These are phyloP conservation scores for Fusarium sp. DNA, from an alignment of 2,329 filamentous ascomycete genomes.

Conservation along the genomic window DNA sequence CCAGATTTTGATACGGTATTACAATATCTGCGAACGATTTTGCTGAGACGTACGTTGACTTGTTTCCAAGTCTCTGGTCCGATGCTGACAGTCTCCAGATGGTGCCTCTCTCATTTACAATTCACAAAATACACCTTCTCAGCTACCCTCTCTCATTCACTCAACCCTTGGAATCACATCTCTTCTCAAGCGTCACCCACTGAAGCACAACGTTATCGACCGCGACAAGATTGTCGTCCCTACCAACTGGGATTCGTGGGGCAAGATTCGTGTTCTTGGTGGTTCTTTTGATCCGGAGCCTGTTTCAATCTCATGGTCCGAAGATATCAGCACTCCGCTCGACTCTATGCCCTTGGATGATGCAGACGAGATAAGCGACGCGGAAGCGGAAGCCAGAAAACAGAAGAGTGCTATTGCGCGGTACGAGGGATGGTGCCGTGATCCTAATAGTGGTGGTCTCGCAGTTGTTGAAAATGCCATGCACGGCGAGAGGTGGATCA, in stretches of 20 bases:
- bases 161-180: constrained; percentile 89
- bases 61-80: neutral
- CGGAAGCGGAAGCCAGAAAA: constrained; percentile 35
- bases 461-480: constrained; percentile 56
- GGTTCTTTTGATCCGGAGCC: constrained; percentile 94
- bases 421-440: constrained; percentile 83
- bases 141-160: constrained; percentile 83
- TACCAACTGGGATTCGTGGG: constrained; percentile 98
- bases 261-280: constrained; percentile 91
- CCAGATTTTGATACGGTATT: constrained; percentile 96
- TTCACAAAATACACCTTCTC: constrained; percentile 79
- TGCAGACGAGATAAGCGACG: constrained; percentile 38
- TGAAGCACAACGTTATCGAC: constrained; percentile 93
- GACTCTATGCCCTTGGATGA: constrained; percentile 44
- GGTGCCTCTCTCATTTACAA: constrained; percentile 89
- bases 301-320: constrained; percentile 85
- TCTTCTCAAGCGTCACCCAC: constrained; percentile 78
- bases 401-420: constrained; percentile 73
- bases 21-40: constrained; percentile 88
- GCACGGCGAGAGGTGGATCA: constrained; percentile 51
- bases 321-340: constrained; percentile 75
- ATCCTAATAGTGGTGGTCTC: constrained; percentile 73
- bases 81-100: constrained; percentile 62
- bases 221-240: constrained; percentile 94
- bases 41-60: constrained; percentile 77